A percentile compares a stretch with the other conserved stretches of the same genome.
Evolutionary conservation across 352 stramenopile species (phyloP).

Genomic region (Blastocystis sp.): DNA sequence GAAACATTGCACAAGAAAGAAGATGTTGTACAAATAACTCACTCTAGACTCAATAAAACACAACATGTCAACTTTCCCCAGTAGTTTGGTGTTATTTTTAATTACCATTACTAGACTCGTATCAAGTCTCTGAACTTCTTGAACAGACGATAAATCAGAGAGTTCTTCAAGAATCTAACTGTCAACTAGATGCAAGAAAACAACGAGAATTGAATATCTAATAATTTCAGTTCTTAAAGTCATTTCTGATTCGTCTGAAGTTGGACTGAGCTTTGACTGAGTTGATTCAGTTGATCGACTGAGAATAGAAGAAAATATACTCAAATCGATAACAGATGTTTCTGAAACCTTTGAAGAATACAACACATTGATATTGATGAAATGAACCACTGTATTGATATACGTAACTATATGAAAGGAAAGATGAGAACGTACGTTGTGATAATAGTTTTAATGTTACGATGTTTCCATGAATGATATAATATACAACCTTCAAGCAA

Average conservation of each 20-base stretch:
- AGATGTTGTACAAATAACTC: background rate
- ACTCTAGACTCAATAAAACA: background rate
- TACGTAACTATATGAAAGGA: slow-evolving; percentile 13
- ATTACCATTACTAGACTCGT: slow-evolving; percentile 5
- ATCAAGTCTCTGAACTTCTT: background rate
- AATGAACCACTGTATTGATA: background rate
- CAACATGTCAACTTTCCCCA: background rate
- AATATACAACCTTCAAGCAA: slow-evolving; percentile 47
- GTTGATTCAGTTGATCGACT: background rate
- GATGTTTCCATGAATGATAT: slow-evolving; percentile 44
- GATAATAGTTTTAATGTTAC: slow-evolving; percentile 55
- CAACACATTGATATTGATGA: background rate
- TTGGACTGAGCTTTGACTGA: background rate
- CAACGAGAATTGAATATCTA: slow-evolving; percentile 27
- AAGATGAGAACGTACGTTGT: background rate
- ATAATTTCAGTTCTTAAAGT: background rate
- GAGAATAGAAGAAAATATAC: slow-evolving; percentile 38
- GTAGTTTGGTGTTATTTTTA: slow-evolving; percentile 32
- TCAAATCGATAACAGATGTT: slow-evolving; percentile 22
- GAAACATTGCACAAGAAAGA: background rate
- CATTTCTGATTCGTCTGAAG: background rate
- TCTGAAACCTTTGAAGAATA: background rate
- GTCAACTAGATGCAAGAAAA: background rate
- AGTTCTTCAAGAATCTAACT: slow-evolving; percentile 50
- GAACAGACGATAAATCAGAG: slow-evolving; percentile 11